phyloP scores from a whole-genome alignment of 495 filamentous ascomycete species.

The Monascus purpureus region DNA sequence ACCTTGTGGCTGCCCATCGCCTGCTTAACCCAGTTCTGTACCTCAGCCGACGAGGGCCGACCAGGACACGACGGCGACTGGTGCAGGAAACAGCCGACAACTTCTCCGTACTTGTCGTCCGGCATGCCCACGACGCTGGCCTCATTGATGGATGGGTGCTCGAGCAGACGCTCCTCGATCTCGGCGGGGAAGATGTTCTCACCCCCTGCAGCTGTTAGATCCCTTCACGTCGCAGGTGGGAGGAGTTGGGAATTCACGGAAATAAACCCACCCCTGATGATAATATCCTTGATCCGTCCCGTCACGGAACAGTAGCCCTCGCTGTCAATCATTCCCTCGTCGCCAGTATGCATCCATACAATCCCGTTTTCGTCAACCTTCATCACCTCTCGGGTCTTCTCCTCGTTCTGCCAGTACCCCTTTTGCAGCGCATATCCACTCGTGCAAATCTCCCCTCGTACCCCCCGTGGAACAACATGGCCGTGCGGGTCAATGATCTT shows the following conservation, averaged over 20 bases:
- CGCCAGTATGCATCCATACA: conserved; percentile 16
- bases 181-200: conserved; percentile 16
- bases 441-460: conserved; percentile 61
- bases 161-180: conserved; percentile 11
- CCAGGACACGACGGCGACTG: neutral
- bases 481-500: conserved; percentile 55
- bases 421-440: conserved; percentile 67
- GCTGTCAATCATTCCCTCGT: conserved; percentile 10
- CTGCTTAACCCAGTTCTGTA: conserved; percentile 28
- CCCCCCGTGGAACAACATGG: conserved; percentile 32
- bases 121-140: conserved; percentile 11
- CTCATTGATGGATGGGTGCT: conserved; percentile 7
- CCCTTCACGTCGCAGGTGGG: neutral
- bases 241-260: neutral
- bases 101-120: conserved; percentile 12
- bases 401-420: conserved; percentile 62
- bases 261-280: conserved; percentile 31
- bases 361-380: conserved; percentile 7
- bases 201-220: conserved; percentile 6
- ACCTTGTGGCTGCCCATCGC: conserved; percentile 42
- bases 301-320: conserved; percentile 21
- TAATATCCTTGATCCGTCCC: conserved; percentile 51
- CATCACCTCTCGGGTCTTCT: conserved; percentile 51
- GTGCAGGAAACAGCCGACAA: conserved; percentile 20
- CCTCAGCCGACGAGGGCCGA: conserved; percentile 2